Evolutionary conservation across 2,329 filamentous ascomycete species (phyloP), one percentile per base, ranked within the genome.

Genomic region (Ascochyta clinopodiicola): DNA sequence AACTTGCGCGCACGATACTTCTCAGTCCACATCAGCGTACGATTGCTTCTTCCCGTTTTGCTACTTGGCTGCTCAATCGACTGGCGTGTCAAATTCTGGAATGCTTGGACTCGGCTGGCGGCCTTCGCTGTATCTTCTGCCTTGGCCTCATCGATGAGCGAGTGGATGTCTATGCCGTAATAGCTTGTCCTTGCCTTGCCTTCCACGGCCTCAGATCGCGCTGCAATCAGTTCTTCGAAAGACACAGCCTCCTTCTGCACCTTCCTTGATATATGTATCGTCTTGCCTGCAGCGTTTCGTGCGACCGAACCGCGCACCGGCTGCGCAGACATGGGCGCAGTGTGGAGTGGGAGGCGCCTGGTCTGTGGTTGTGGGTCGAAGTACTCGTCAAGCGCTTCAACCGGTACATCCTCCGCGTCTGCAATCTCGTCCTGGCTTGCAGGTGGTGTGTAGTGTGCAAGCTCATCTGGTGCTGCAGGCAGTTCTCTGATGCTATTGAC

Each of bases 1-100:
- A 98, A 99, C 66, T 88, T 94, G 57, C 87, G 86, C 25, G 95
- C 95, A 32, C 95, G 88, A 72, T 99, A 99, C 73, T 99, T 99
- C 72, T 99, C 95, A 0, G 94, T 96, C 95, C 95, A 99, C 71
- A 99, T 80, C 29, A 91, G 75, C 0, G 86, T 83, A 59, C 68
- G 74, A 19, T 59, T 69, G 15, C 60, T 65, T 57, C 75, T 78
- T 7, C 60, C 63, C 31, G 24, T 44, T 29, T 66, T 70, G 15
- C 51, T 35, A 7, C 45, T 34, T 9, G 65, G 50, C 4, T 71
- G 62, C 60, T 83, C 81, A 5, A 80, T 64, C 0, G 79, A 77
- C 43, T 31, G 70, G 65, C 63, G 60, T 15, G 71, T 68, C 12
- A 65, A 54, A 7, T 75, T 64, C 1, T 63, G 46, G 10, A 72